Base-by-base conservation (phyloP, 1,284 basidiomycete genomes). In the Leccinum holopus region DNA sequence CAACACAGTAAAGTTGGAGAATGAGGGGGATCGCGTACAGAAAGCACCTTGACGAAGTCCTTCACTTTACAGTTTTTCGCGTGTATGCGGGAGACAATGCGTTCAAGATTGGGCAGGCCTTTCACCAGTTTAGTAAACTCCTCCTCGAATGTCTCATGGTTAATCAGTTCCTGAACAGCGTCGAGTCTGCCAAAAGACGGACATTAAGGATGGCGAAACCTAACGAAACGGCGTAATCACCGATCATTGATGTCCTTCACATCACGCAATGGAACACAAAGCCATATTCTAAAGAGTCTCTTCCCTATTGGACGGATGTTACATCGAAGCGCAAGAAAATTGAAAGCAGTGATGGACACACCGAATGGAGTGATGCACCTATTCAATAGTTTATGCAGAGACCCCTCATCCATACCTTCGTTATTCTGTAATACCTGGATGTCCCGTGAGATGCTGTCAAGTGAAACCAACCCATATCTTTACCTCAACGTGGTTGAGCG, bases 211-310 rank as follows among this genome's bases (percentile, higher is more conserved):
- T 18, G 25, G 58, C 59, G 52, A 56, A 67, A 60, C 54, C 57
- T 56, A 61, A 61, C 41, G 53, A 59, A 61, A 56, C 18, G 51
- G 60, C 28, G 33, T 59, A 56, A 69, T 76, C 69, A 92, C 92
- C 94, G 84, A 57, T 91, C 88, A 71, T 95, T 95, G 77, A 98
- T 98, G 47, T 92, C 91, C 14, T 82, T 75, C 30, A 87, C 86
- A 52, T 92, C 86, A 49, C 88, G 85, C 63, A 98, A 78, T 12
- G 96, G 96, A 81, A 91, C 89, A 65, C 93, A 96, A 8, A 98
- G 80, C 96, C 95, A 98, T 65, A 96, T 90, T 55, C 94, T 86
- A 82, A 98, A 97, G 33, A 98, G 81, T 47, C 95, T 85, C 75
- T 97, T 97, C 39, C 93, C 92, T 92, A 57, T 14, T 61, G 28